Evolutionary conservation across 345 rosid genomes (phyloP).

Genomic region (Melaleuca quinquenervia): DNA sequence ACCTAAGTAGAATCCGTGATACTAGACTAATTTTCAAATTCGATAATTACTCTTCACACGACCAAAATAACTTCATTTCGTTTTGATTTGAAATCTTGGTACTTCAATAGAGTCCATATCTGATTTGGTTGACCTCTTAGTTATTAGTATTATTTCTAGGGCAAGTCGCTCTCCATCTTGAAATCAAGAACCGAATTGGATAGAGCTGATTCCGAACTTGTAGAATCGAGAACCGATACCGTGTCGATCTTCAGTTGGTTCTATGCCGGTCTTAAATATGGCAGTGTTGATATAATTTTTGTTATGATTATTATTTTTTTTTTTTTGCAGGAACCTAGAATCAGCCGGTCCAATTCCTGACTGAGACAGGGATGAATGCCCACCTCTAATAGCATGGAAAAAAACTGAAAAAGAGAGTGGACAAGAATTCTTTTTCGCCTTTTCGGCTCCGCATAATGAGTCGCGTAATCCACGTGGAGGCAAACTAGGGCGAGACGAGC

Average conservation of each 20-base stretch:
- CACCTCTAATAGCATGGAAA: not conserved
- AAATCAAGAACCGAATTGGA: not conserved
- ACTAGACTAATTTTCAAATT: not conserved
- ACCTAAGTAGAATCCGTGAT: not conserved
- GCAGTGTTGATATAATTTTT: too few relatives aligned
- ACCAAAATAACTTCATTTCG: not conserved
- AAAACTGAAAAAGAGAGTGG: not conserved
- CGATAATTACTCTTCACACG: not conserved
- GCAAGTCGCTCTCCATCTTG: not conserved
- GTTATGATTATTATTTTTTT: not conserved
- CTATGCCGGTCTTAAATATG: accelerated
- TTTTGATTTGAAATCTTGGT: not conserved
- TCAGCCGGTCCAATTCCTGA: not conserved
- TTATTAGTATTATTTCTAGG: not conserved
- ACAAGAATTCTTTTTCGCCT: not conserved
- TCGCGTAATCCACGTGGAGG: not conserved
- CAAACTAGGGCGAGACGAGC: not conserved
- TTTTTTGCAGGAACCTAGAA: too few relatives aligned
- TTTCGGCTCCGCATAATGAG: not conserved
- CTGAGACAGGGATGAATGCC: not conserved
- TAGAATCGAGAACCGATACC: not conserved
- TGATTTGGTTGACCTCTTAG: not conserved
- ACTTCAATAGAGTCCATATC: not conserved
- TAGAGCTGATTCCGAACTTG: accelerated
- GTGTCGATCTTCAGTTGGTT: not conserved